Percentiles rank a stretch among this genome's conserved stretches.
Evolutionary conservation across 306 rosid genomes (phyloP).

Genomic region (Prunus persica): DNA sequence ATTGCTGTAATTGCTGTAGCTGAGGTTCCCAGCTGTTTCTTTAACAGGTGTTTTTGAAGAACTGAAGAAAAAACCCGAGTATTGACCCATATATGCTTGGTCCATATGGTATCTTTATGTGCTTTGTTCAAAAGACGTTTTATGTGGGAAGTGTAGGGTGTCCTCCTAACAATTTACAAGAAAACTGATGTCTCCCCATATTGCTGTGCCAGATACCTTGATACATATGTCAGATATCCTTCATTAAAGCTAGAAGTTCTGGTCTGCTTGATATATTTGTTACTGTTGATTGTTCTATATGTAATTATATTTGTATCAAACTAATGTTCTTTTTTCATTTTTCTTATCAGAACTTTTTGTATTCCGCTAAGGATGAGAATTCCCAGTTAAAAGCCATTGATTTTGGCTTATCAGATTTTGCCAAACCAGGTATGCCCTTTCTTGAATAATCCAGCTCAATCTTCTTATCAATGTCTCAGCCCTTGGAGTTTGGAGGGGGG

Average conservation of each 20-base stretch:
- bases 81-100: background rate
- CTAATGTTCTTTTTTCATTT: background rate
- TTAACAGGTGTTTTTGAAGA: background rate
- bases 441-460: constrained; percentile 3
- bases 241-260: background rate
- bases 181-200: background rate
- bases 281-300: background rate
- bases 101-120: background rate
- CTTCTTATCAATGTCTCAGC: constrained; percentile 19
- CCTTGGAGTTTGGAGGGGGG: constrained; percentile 9
- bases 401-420: constrained; percentile 94
- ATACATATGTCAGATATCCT: background rate
- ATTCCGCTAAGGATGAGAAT: constrained; percentile 74
- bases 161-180: background rate
- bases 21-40: background rate
- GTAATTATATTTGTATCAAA: background rate
- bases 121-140: background rate
- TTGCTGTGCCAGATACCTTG: background rate
- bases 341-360: constrained; percentile 76
- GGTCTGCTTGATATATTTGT: background rate
- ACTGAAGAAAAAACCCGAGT: background rate
- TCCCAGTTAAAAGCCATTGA: constrained; percentile 92
- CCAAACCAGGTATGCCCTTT: constrained; percentile 76
- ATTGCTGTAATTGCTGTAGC: background rate
- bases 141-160: background rate